Evolutionary conservation across 1,284 basidiomycete genomes (phyloP).

Genomic region (Cystobasidium pallidum): DNA sequence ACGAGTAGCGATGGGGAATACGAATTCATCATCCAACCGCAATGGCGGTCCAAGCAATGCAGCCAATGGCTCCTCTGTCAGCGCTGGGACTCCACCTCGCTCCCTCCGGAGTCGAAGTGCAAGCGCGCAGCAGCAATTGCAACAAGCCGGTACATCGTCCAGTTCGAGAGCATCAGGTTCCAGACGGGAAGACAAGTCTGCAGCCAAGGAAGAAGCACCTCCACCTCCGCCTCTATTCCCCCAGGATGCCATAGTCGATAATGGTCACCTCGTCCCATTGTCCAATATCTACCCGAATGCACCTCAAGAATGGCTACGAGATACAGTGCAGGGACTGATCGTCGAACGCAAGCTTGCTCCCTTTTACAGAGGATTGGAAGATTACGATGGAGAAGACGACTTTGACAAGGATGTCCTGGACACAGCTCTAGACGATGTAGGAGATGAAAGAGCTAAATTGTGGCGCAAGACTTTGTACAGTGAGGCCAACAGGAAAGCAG

Average conservation of each 20-base stretch:
- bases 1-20: constrained; percentile 26
- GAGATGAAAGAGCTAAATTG: constrained; percentile 36
- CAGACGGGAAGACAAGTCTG: not conserved
- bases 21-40: constrained; percentile 11
- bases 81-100: constrained; percentile 14
- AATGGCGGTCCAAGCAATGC: constrained; percentile 10
- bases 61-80: not conserved
- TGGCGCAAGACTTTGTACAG: constrained; percentile 29
- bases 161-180: constrained; percentile 15
- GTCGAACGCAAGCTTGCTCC: constrained; percentile 85
- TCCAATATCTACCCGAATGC: constrained; percentile 73
- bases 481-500: constrained; percentile 48
- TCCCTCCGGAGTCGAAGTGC: constrained; percentile 16
- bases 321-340: constrained; percentile 82
- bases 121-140: constrained; percentile 19
- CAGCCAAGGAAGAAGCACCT: constrained; percentile 28
- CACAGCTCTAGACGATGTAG: constrained; percentile 41
- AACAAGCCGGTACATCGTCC: not conserved
- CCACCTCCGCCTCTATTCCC: constrained; percentile 58
- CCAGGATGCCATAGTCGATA: constrained; percentile 64
- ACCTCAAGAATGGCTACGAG: constrained; percentile 84
- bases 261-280: constrained; percentile 79
- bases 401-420: constrained; percentile 66
- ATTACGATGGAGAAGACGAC: constrained; percentile 76
- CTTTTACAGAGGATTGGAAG: constrained; percentile 93